These are phyloP conservation scores for Xylaria sp. DNA, from an alignment of 495 filamentous ascomycete species.

Conservation along the genomic window DNA sequence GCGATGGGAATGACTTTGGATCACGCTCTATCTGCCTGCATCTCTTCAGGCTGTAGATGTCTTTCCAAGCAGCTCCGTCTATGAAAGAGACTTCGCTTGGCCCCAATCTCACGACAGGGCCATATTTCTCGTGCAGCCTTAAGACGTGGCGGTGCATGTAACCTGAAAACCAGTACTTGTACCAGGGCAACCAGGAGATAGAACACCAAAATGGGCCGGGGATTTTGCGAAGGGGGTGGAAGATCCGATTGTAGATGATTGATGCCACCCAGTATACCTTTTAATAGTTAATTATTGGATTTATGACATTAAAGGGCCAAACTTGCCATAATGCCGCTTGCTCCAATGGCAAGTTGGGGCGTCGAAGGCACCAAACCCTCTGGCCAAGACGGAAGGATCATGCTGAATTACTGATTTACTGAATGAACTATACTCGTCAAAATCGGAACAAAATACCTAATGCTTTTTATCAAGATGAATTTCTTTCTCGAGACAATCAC, in stretches of 20 bases:
- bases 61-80: slow-evolving; percentile 49
- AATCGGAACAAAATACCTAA: not conserved
- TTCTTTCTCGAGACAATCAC: not conserved
- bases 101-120: slow-evolving; percentile 47
- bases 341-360: slow-evolving; percentile 7
- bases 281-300: not conserved
- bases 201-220: slow-evolving; percentile 21
- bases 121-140: slow-evolving; percentile 48
- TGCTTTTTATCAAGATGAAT: not conserved
- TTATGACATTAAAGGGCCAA: not conserved
- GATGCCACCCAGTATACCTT: not conserved
- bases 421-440: not conserved
- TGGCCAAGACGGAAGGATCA: not conserved
- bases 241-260: slow-evolving; percentile 49
- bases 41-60: slow-evolving; percentile 51
- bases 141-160: slow-evolving; percentile 16
- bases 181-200: slow-evolving; percentile 16
- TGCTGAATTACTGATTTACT: not conserved
- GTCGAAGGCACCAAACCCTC: not conserved
- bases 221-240: slow-evolving; percentile 13
- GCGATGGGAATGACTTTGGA: not conserved
- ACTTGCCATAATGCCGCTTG: not conserved
- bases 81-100: slow-evolving; percentile 52
- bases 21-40: slow-evolving; percentile 8
- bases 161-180: slow-evolving; percentile 16